Percentiles rank a stretch among this genome's conserved stretches.
Conservation (phyloP, 768 basidiomycete species). For the Butyriboletus loyo region DNA sequence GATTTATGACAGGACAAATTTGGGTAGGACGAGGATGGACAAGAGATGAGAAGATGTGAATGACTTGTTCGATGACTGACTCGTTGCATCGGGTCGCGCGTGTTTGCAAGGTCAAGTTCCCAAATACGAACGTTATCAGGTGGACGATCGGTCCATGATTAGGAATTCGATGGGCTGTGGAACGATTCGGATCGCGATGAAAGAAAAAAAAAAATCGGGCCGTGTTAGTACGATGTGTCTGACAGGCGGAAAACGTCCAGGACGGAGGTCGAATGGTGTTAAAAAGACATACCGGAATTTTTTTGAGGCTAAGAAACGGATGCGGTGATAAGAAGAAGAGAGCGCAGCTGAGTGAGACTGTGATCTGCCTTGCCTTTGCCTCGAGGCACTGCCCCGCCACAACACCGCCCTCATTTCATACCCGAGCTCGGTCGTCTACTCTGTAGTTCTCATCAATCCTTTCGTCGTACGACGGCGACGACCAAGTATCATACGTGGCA, state of each 20-base stretch:
- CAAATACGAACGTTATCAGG: conserved; percentile 30
- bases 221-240: conserved; percentile 2
- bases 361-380: no score
- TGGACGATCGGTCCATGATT: conserved; percentile 33
- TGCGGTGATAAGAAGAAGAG: no score
- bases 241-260: not conserved
- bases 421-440: no score
- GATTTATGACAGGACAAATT: conserved; percentile 16
- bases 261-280: not conserved
- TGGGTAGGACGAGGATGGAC: not conserved
- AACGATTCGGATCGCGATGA: conserved; percentile 19
- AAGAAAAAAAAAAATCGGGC: not conserved
- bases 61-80: conserved; percentile 21
- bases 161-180: conserved; percentile 24
- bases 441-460: not conserved
- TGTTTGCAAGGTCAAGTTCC: conserved; percentile 10
- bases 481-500: no score
- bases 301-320: conserved; percentile 1
- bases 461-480: not conserved
- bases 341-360: no score
- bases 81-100: conserved; percentile 31
- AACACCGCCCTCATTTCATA: no score
- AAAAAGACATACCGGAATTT: conserved; percentile 4
- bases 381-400: no score
- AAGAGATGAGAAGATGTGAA: conserved; percentile 18